Conservation (phyloP, 176 grass and related monocot species). For the Luzula sylvatica region DNA sequence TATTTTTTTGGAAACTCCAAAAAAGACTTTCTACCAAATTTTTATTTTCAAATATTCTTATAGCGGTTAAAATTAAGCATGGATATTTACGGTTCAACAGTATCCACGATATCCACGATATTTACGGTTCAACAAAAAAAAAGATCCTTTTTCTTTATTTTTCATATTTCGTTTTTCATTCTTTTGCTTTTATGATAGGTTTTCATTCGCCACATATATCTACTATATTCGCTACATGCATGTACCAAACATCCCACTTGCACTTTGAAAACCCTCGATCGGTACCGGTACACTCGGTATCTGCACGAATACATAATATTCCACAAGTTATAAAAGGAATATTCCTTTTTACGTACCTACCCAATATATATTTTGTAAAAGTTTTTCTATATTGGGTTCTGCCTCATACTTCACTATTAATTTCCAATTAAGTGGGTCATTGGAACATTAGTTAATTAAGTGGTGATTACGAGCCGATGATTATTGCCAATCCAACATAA, state of each 20-base stretch:
- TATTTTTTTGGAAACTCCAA: no score
- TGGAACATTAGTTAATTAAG: conserved; percentile 10
- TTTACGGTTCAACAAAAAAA: no score
- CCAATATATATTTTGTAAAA: conserved; percentile 15
- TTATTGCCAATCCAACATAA: conserved; percentile 34
- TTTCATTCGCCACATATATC: conserved; percentile 17
- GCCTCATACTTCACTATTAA: conserved; percentile 21
- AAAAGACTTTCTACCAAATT: no score
- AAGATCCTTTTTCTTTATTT: no score
- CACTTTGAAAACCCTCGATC: conserved; percentile 1
- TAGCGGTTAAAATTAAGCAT: no score
- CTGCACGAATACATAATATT: conserved; percentile 1
- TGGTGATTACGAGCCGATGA: no score
- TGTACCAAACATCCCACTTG: conserved; percentile 17
- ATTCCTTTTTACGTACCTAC: not conserved
- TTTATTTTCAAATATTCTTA: no score
- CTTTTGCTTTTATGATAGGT: no score
- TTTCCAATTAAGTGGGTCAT: conserved; percentile 9
- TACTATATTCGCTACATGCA: no score
- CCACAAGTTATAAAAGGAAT: conserved; percentile 11
- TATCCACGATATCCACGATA: no score
- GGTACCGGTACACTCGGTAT: conserved; percentile 1
- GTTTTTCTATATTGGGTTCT: conserved; percentile 20
- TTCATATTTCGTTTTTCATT: no score
- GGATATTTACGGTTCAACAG: no score